Evolutionary conservation across 805 yeast species (phyloP), one percentile per base, ranked within the genome.

Genomic region (Saturnispora saitoi): DNA sequence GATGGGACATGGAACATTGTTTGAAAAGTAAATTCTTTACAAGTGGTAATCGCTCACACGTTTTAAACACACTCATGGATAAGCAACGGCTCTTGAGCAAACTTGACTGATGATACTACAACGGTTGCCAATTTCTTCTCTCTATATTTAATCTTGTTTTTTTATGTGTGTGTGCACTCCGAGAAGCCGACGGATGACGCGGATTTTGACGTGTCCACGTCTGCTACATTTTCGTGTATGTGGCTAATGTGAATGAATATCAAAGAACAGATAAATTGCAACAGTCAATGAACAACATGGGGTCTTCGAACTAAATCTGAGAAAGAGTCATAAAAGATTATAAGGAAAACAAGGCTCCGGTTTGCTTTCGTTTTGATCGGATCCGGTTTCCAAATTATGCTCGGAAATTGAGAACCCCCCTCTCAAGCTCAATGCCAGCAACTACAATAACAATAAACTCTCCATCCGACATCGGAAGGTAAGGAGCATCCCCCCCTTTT

Each of bases 1-100:
- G 55, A 19, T 32, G 40, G 20, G 42, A 50, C 12, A 48, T 48
- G 9, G 11, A 36, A 4, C 43, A 48, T 11, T 43, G 51, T 19
- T 12, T 48, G 8, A 12, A 22, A 4, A 44, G 51, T 32, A 41
- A 29, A 1, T 29, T 50, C 28, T 52, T 52, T 11, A 45, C 32
- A 4, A n/a, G 20, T 15, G 54, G 51, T 3, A 24, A 32, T 2
- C 29, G 54, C 4, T 17, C 20, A 29, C 40, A 22, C 10, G n/a
- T 17, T 34, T 46, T 31, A 10, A 32, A 20, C 28, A 29, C 38
- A 19, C 45, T 42, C 20, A 29, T 46, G 19, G 20, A 9, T 12
- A 34, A 20, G 22, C 38, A 15, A 10, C 38, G 38, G 17, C 17
- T 17, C 15, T 20, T n/a, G 17, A 22, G 14, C 24, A 34, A 34